These are phyloP conservation scores for Leccinum broughii DNA, from an alignment of 768 basidiomycete genomes.

Conservation along the genomic window DNA sequence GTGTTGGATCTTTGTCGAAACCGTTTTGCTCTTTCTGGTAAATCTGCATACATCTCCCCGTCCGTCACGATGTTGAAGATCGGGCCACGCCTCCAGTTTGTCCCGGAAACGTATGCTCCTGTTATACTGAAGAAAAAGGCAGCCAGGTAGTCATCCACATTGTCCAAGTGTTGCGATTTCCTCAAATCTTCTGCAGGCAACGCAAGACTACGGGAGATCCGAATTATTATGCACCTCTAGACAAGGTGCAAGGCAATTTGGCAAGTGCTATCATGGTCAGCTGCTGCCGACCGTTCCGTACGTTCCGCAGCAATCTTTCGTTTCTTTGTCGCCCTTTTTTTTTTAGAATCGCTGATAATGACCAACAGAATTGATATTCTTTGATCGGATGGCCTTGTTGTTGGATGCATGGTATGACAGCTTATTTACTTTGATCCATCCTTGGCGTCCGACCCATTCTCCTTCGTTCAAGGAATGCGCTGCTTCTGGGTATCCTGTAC, in stretches of 20 bases:
- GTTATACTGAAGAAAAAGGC: slow-evolving; percentile 64
- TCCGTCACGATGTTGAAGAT: neutral
- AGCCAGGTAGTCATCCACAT: slow-evolving; percentile 36
- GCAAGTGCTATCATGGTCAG: slow-evolving; percentile 51
- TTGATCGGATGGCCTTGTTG: slow-evolving; percentile 75
- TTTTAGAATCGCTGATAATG: neutral
- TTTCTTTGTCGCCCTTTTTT: no score
- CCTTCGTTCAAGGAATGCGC: slow-evolving; percentile 34
- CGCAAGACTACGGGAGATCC: slow-evolving; percentile 56
- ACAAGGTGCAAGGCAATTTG: slow-evolving; percentile 48
- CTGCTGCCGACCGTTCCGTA: slow-evolving; percentile 73
- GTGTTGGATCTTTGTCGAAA: slow-evolving; percentile 66
- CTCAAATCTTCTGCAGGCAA: slow-evolving; percentile 32
- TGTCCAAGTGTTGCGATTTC: neutral
- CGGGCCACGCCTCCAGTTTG: slow-evolving; percentile 40
- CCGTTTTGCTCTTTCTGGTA: slow-evolving; percentile 52
- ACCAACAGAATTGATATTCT: slow-evolving; percentile 53
- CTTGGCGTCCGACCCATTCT: neutral
- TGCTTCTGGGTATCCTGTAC: slow-evolving; percentile 46
- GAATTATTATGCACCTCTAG: slow-evolving; percentile 59
- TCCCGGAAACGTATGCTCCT: slow-evolving; percentile 73
- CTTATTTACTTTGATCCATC: neutral
- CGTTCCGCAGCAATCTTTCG: slow-evolving; percentile 23
- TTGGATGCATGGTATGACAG: slow-evolving; percentile 63
- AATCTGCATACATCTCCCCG: slow-evolving; percentile 14